Percentiles rank a stretch among this genome's conserved stretches.
Evolutionary conservation across 169 alveolate genomes (phyloP).

Genomic region (Plasmodium malariae): DNA sequence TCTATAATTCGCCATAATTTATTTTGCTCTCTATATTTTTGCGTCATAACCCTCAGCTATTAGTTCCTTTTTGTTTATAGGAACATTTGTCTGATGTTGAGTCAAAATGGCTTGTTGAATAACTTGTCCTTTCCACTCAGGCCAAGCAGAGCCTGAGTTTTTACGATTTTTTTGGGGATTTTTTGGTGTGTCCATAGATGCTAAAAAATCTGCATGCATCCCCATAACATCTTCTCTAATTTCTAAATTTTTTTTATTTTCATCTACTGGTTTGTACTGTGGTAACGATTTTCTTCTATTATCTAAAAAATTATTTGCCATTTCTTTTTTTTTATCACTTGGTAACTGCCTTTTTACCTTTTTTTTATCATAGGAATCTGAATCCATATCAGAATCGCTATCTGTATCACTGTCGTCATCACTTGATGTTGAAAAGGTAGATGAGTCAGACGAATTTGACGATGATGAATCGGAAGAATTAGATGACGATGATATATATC

Average conservation of each 20-base stretch:
- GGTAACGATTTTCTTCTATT: constrained; percentile 80
- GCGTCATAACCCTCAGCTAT: constrained; percentile 94
- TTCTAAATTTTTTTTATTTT: constrained; percentile 82
- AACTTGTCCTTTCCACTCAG: constrained; percentile 94
- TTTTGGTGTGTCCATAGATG: constrained; percentile 84
- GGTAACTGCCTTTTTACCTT: constrained; percentile 65
- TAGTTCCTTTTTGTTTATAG: constrained; percentile 89
- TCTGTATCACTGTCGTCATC: constrained; percentile 85
- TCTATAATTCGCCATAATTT: too few relatives aligned
- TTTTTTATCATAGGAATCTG: constrained; percentile 58
- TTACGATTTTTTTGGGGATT: constrained; percentile 72
- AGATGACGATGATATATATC: constrained; percentile 64
- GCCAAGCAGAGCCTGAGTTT: constrained; percentile 91
- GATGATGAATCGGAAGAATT: constrained; percentile 67
- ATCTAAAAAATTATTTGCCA: constrained; percentile 56
- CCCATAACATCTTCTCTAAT: constrained; percentile 90
- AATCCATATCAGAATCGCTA: constrained; percentile 81
- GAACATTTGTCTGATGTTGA: constrained; percentile 90
- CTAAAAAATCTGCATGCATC: constrained; percentile 89
- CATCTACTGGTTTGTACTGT: constrained; percentile 88
- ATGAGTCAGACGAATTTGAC: constrained; percentile 67
- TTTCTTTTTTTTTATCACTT: constrained; percentile 71
- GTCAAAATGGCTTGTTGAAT: constrained; percentile 92
- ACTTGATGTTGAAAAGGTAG: constrained; percentile 80
- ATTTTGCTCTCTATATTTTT: constrained; percentile 82